These are phyloP conservation scores for Linum lewisii DNA, from an alignment of 345 rosid genomes.

Conservation along the genomic window DNA sequence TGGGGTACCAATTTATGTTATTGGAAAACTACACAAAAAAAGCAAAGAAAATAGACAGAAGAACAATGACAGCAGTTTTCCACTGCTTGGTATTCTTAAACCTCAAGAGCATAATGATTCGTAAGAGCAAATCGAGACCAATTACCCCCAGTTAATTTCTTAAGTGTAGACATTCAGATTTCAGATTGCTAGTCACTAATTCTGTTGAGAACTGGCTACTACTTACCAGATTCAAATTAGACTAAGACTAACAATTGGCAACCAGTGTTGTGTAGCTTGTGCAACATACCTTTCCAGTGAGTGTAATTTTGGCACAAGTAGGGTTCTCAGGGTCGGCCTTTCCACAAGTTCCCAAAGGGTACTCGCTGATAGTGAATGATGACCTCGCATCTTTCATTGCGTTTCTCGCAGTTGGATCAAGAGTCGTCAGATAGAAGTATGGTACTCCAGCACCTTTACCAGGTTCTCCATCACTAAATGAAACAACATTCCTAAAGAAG, in stretches of 20 bases:
- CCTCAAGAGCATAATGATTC: too few relatives aligned
- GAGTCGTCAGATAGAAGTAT: conserved; percentile 84
- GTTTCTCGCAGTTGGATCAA: conserved; percentile 88
- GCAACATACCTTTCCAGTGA: conserved; percentile 75
- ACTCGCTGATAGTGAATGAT: conserved; percentile 73
- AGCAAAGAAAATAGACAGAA: background rate
- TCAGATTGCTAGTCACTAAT: too few relatives aligned
- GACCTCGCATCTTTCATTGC: conserved; percentile 66
- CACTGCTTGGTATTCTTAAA: too few relatives aligned
- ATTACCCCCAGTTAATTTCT: too few relatives aligned
- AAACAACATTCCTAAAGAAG: conserved; percentile 68
- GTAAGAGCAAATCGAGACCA: too few relatives aligned
- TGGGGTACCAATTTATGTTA: conserved; percentile 6
- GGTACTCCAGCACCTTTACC: conserved; percentile 61
- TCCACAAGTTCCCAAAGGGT: conserved; percentile 85
- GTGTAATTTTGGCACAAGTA: conserved; percentile 76
- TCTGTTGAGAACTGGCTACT: too few relatives aligned
- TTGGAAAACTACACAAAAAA: background rate
- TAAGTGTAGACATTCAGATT: too few relatives aligned
- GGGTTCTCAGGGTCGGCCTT: conserved; percentile 84
- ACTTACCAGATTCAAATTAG: background rate
- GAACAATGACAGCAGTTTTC: background rate
- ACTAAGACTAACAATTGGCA: background rate
- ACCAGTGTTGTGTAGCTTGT: background rate
- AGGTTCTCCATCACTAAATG: conserved; percentile 78